These are phyloP conservation scores for Aspergillus bridgeri DNA, from an alignment of 495 filamentous ascomycete species.

Conservation along the genomic window DNA sequence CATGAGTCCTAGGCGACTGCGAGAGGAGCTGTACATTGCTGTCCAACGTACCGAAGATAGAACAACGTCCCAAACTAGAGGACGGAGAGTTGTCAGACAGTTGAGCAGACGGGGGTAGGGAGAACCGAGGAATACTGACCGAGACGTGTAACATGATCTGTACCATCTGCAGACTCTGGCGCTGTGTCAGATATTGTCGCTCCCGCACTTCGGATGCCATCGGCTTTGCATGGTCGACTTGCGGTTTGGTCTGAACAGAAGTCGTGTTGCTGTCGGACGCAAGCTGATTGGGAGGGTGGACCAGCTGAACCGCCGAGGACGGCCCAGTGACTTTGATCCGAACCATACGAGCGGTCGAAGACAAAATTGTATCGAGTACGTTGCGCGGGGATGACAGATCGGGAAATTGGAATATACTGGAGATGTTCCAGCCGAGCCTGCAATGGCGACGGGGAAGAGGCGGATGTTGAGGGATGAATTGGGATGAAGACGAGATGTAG, in stretches of 20 bases:
- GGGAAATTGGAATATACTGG: neutral
- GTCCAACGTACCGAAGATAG: constrained; percentile 28
- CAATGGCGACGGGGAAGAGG: neutral
- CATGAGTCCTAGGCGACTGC: constrained; percentile 3
- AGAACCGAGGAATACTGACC: constrained; percentile 20
- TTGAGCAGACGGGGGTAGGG: too few species aligned
- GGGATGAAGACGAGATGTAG: neutral
- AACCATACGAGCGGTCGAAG: constrained; percentile 14
- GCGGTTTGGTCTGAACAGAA: constrained; percentile 15
- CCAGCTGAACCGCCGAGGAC: constrained; percentile 16
- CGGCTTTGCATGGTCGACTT: constrained; percentile 12
- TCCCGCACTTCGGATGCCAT: constrained; percentile 8
- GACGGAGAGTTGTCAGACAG: neutral
- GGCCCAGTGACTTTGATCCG: constrained; percentile 26
- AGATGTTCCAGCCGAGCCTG: neutral
- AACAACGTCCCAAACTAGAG: constrained; percentile 29
- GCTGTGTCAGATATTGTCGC: constrained; percentile 21
- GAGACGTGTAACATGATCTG: constrained; percentile 46
- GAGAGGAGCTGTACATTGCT: neutral
- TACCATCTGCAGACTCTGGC: constrained; percentile 48
- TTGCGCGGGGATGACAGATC: neutral
- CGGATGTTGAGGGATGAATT: neutral
- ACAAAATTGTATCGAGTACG: neutral
- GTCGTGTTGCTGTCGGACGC: neutral
- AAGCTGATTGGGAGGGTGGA: neutral